phyloP scores from a whole-genome alignment of 2,329 filamentous ascomycete genomes.

The Ceratocystis alfenasii region DNA sequence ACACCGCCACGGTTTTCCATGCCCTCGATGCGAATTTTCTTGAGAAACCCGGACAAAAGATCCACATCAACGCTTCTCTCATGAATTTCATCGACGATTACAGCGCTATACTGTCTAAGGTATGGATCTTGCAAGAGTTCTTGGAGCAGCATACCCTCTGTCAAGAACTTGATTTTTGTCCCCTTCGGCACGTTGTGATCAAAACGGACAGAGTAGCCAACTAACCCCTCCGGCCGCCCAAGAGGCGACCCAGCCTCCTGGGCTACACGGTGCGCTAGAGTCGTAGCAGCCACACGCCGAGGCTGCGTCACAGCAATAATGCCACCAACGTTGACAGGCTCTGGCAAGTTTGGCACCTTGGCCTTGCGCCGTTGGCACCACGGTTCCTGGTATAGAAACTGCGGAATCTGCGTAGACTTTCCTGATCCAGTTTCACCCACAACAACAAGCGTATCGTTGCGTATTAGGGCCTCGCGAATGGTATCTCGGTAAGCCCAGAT shows the following conservation, averaged over 20 bases:
- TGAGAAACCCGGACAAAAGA: constrained; percentile 75
- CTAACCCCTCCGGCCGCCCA: constrained; percentile 35
- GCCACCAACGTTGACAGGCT: constrained; percentile 50
- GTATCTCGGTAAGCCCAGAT: constrained; percentile 64
- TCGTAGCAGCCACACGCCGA: constrained; percentile 83
- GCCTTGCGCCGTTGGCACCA: constrained; percentile 61
- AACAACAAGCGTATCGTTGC: constrained; percentile 64
- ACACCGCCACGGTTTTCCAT: constrained; percentile 55
- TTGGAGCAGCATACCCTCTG: constrained; percentile 90
- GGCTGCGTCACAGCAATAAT: constrained; percentile 95
- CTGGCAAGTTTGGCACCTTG: constrained; percentile 3
- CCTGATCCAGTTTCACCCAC: constrained; percentile 92
- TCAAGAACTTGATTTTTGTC: constrained; percentile 86
- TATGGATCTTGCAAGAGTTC: constrained; percentile 80
- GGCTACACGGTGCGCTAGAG: constrained; percentile 75
- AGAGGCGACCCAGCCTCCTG: constrained; percentile 55
- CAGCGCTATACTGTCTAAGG: constrained; percentile 72
- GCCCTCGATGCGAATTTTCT: constrained; percentile 55
- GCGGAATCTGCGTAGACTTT: constrained; percentile 92
- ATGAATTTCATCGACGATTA: constrained; percentile 94
- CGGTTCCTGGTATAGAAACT: constrained; percentile 65
- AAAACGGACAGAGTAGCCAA: constrained; percentile 92
- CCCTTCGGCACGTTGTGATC: constrained; percentile 72
- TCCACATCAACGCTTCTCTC: constrained; percentile 93
- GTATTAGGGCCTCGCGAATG: constrained; percentile 51